Evolutionary conservation across 2,329 filamentous ascomycete species (phyloP).

Genomic region (Fusarium buharicum): DNA sequence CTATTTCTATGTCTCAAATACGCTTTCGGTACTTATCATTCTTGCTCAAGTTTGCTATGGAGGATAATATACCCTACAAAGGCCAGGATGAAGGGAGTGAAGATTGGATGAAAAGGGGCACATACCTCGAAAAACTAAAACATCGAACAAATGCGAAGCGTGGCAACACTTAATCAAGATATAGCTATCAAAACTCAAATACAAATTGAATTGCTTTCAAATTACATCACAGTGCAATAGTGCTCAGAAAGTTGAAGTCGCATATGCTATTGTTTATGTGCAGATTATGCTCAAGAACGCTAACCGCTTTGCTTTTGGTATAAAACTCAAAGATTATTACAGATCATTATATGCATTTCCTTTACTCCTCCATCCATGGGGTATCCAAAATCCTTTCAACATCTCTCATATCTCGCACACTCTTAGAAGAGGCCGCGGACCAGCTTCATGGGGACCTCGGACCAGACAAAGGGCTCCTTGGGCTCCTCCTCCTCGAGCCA

Average conservation of each 20-base stretch:
- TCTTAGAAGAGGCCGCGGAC: slow-evolving; percentile 39
- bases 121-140: not conserved
- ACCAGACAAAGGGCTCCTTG: slow-evolving; percentile 77
- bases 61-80: no score
- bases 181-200: no score
- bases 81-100: not conserved
- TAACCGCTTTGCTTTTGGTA: slow-evolving; percentile 29
- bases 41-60: not conserved
- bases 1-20: not conserved
- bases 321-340: slow-evolving; percentile 28
- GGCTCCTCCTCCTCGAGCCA: slow-evolving; percentile 82
- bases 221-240: not conserved
- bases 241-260: not conserved
- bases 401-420: slow-evolving; percentile 8
- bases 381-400: slow-evolving; percentile 38
- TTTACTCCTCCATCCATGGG: slow-evolving; percentile 31
- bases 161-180: not conserved
- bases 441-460: slow-evolving; percentile 49
- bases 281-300: slow-evolving; percentile 32
- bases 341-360: slow-evolving; percentile 29
- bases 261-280: slow-evolving; percentile 34
- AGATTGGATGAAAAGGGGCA: not conserved
- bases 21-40: not conserved
- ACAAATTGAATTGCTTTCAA: not conserved
- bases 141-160: not conserved